Base-by-base conservation (phyloP, 2,329 filamentous ascomycete genomes). In the Phaeosphaeria sp. region DNA sequence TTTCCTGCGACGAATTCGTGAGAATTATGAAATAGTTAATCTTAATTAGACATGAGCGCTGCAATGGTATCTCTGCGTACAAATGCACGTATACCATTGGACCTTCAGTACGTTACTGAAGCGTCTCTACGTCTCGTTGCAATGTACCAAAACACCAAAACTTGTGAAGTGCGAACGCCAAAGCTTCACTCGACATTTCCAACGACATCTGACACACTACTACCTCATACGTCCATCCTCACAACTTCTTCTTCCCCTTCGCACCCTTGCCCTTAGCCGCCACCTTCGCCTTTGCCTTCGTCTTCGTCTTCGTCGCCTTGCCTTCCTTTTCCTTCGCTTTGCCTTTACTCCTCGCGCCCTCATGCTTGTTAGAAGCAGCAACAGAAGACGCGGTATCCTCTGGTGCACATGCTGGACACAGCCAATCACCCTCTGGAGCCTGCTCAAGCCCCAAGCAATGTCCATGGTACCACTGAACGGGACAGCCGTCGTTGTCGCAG, bases 401-500 rank as follows among this genome's bases (percentile, higher is more conserved):
- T 21, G 23, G 33, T 23, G 25, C 25, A 41, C 59, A 59, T 22
- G 33, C 18, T 1, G 18, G 27, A 22, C 59, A 59, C 3, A 48
- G 44, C 59, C 59, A 62, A 13, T 36, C n/a, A 1, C 39, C 46
- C 18, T 46, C 39, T 6, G 51, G 36, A 6, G 53, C 21, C 10
- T 23, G 9, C 1, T n/a, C 7, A n/a, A 63, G 18, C 10, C 43
- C 30, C 3, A 63, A 36, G 21, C 60, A 63, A 21, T 20, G 33
- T 3, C 25, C 52, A 9, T 60, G 60, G 46, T 54, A 58, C 60
- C 58, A 60, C 0, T 51, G 23, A 1, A 58, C 22, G 1, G 46
- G 33, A 25, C 57, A 60, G 13, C 36, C n/a, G 2, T 54, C 33
- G 7, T 55, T 55, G 0, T 58, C 58, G 23, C 60, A 63, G 3